Evolutionary conservation across 805 yeast genomes (phyloP).

Genomic region (Priceomyces carsonii): DNA sequence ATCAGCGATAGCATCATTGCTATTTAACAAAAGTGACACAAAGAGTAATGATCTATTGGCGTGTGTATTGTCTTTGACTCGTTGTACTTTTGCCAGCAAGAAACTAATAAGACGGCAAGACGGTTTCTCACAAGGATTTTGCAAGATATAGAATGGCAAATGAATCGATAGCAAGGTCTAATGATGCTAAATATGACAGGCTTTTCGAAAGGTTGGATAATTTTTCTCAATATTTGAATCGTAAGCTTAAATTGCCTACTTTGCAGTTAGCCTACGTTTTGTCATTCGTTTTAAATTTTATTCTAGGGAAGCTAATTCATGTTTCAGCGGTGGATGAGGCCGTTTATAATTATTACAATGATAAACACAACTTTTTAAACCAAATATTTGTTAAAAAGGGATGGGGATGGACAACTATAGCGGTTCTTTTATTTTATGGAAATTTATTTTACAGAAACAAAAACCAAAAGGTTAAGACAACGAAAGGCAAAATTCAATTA

Average conservation of each 20-base stretch:
- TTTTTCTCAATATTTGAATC: slow-evolving; percentile 1
- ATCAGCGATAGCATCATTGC: no score
- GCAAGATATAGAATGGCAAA: no score
- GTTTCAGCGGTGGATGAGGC: slow-evolving; percentile 45
- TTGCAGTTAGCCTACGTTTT: slow-evolving; percentile 27
- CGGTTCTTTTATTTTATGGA: slow-evolving; percentile 26
- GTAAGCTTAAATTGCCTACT: slow-evolving; percentile 13
- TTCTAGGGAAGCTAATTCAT: slow-evolving; percentile 54
- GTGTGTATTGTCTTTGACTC: no score
- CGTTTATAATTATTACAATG: slow-evolving; percentile 50
- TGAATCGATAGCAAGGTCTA: slow-evolving; percentile 1
- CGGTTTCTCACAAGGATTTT: no score
- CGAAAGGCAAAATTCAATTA: slow-evolving; percentile 7
- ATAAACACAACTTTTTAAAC: slow-evolving; percentile 72
- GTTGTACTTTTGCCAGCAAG: no score
- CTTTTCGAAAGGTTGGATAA: slow-evolving; percentile 6
- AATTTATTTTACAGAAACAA: slow-evolving; percentile 9
- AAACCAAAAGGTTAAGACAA: slow-evolving; percentile 9
- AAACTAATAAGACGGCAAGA: no score
- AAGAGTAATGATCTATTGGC: no score
- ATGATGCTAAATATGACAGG: slow-evolving; percentile 12
- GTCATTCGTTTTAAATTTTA: slow-evolving; percentile 43
- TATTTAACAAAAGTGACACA: no score
- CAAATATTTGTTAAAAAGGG: slow-evolving; percentile 80
- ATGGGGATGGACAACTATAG: slow-evolving; percentile 81